Conservation (phyloP, 2,329 filamentous ascomycete genomes). For the Elsinoe arachidis region DNA sequence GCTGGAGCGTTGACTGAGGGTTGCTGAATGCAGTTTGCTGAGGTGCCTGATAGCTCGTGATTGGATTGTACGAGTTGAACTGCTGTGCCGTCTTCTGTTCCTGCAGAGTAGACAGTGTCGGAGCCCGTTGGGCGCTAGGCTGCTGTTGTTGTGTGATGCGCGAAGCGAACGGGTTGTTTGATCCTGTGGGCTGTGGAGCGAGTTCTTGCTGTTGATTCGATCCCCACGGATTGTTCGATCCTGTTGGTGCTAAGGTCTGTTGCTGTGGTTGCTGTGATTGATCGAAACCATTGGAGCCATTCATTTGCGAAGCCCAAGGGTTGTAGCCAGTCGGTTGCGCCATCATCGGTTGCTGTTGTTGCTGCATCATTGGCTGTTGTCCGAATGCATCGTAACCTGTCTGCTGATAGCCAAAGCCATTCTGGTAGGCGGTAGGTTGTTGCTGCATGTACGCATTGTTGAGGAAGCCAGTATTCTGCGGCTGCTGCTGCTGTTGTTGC, state of each 20-base stretch:
- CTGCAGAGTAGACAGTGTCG: conserved; percentile 64
- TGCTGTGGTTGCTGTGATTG: conserved; percentile 44
- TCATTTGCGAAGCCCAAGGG: conserved; percentile 32
- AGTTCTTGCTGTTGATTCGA: conserved; percentile 52
- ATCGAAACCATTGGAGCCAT: conserved; percentile 48
- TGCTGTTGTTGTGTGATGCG: conserved; percentile 54
- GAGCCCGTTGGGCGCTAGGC: conserved; percentile 48
- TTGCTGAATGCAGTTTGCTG: conserved; percentile 23
- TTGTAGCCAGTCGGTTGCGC: conserved; percentile 53
- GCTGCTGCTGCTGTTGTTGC: conserved; percentile 48
- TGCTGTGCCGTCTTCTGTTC: conserved; percentile 72
- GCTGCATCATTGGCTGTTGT: conserved; percentile 31
- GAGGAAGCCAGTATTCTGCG: conserved; percentile 59
- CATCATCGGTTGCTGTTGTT: conserved; percentile 46
- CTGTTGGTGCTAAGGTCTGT: conserved; percentile 60
- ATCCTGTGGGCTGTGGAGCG: conserved; percentile 80
- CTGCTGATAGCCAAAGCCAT: conserved; percentile 62
- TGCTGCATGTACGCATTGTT: conserved; percentile 55
- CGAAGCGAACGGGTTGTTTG: conserved; percentile 91
- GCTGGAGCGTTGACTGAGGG: conserved; percentile 41
- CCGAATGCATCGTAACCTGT: conserved; percentile 53
- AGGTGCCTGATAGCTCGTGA: conserved; percentile 41
- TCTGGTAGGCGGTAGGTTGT: conserved; percentile 57
- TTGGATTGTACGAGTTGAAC: conserved; percentile 42
- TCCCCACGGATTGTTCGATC: conserved; percentile 87